These are phyloP conservation scores for Backusella circina DNA, from an alignment of 192 early-diverging fungal genomes.

Conservation along the genomic window DNA sequence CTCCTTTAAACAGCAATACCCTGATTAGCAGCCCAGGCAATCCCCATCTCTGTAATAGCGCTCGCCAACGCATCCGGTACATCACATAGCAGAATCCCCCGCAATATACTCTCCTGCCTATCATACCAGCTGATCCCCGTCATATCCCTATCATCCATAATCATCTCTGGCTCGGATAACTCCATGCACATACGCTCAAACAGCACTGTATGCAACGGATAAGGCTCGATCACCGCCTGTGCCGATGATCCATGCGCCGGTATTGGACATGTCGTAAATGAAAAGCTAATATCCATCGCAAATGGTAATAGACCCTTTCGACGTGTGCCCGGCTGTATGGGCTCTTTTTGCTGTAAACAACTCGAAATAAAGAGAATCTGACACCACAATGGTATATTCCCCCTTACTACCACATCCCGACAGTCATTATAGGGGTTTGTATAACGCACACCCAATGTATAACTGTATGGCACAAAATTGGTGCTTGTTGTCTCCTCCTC, in stretches of 20 bases:
- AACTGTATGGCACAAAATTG: background rate
- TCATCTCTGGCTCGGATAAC: background rate
- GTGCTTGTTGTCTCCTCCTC: too few species aligned
- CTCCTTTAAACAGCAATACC: background rate
- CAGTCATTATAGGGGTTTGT: background rate
- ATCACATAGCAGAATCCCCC: background rate
- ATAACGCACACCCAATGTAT: background rate
- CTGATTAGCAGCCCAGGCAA: background rate
- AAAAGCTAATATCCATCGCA: constrained; percentile 1
- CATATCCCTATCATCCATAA: background rate
- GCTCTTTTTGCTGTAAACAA: background rate
- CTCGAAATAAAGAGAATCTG: background rate
- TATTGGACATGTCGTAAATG: background rate
- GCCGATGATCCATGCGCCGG: background rate
- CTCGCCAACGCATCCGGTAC: background rate
- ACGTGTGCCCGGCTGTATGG: background rate
- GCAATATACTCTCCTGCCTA: background rate
- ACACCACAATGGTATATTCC: background rate
- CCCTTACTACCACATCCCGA: background rate
- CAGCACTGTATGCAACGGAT: background rate
- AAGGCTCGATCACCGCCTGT: background rate
- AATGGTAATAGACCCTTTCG: background rate
- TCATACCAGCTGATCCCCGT: background rate
- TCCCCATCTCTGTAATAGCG: background rate
- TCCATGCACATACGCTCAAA: background rate